Base-by-base conservation (phyloP, 164 flowering plant genomes). In the Taxillus chinensis region DNA sequence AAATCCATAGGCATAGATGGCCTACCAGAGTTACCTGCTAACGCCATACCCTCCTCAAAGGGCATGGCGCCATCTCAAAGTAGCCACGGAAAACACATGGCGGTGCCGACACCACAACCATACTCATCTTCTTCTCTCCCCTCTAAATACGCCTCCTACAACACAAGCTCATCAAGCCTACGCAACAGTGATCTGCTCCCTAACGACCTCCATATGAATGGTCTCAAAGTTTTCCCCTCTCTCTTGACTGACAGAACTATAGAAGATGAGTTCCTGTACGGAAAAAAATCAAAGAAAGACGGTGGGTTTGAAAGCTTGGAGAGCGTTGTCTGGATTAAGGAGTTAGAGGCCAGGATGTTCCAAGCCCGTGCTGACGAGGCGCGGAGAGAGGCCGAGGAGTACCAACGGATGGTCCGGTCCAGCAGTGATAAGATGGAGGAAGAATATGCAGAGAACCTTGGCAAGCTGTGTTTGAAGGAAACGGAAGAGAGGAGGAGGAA, bases 321-420 rank as follows among this genome's bases (percentile, higher is more conserved):
- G 61, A 84, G 91, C 73, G 69, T 89, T 41, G 85, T 93, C 27
- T 75, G 87, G 57, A 79, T 89, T 3, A 93, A 93, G 73, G 95
- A 90, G 68, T 88, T 86, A 4, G 99, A 90, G 66, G 89, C 95
- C 6, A 78, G 82, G 68, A 87, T 93, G 96, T 93, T 90, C 74
- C 92, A 90, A 68, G 78, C 41, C 70, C 77, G 79, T 14, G 96
- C 97, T 15, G 99, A 90, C 68, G 96, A 90, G 39, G 97, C 99
- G 9, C 71, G 85, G 41, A 79, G 83, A 62, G 97, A 90, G 60
- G 90, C 95, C 4, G 99, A 93, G 60, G 69, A 72, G 14, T 83
- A 65, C 71, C 67, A 69, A n/a, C 66, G 74, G 57, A 72, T 89
- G 78, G 83, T 81, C 13, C 71, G 76, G 15, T 62, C 74, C 2